phyloP scores from a whole-genome alignment of 2,329 filamentous ascomycete genomes.

The Microdochium nivale region DNA sequence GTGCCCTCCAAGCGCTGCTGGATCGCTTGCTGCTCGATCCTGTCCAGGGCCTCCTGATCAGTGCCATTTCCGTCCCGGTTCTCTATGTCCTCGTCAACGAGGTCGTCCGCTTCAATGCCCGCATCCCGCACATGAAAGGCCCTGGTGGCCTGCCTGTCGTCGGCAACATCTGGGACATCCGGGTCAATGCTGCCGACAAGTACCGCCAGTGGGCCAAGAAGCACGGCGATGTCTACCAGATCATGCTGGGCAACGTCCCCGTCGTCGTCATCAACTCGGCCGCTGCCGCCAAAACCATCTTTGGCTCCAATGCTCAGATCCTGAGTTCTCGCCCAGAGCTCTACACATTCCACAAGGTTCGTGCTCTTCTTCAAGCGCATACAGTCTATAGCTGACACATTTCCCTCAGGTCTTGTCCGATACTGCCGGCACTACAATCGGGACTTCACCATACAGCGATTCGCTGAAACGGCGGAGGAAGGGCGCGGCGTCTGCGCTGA shows the following conservation, averaged over 20 bases:
- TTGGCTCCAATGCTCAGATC: constrained; percentile 43
- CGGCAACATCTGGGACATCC: constrained; percentile 46
- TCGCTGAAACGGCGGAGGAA: constrained; percentile 56
- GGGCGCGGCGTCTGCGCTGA: constrained; percentile 56
- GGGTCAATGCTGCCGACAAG: constrained; percentile 45
- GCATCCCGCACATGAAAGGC: constrained; percentile 36
- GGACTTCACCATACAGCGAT: constrained; percentile 58
- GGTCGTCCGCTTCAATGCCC: constrained; percentile 31
- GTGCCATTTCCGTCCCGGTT: constrained; percentile 20
- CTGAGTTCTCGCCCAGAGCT: constrained; percentile 47
- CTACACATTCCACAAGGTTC: constrained; percentile 50
- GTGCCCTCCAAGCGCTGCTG: constrained; percentile 10
- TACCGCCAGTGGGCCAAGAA: constrained; percentile 44
- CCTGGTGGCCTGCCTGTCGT: constrained; percentile 43
- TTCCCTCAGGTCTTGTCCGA: constrained; percentile 56
- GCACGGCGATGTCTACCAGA: constrained; percentile 43
- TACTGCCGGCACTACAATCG: constrained; percentile 59
- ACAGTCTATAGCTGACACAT: too few relatives aligned
- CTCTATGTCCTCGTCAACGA: constrained; percentile 41
- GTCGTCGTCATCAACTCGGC: constrained; percentile 48
- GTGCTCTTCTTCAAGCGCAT: background rate
- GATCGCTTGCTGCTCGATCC: constrained; percentile 12
- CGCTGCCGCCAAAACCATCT: constrained; percentile 38
- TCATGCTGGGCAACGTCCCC: constrained; percentile 47
- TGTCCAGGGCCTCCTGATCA: constrained; percentile 11